Conservation (phyloP, 1,284 basidiomycete genomes). For the Apiotrichum montevideense region DNA sequence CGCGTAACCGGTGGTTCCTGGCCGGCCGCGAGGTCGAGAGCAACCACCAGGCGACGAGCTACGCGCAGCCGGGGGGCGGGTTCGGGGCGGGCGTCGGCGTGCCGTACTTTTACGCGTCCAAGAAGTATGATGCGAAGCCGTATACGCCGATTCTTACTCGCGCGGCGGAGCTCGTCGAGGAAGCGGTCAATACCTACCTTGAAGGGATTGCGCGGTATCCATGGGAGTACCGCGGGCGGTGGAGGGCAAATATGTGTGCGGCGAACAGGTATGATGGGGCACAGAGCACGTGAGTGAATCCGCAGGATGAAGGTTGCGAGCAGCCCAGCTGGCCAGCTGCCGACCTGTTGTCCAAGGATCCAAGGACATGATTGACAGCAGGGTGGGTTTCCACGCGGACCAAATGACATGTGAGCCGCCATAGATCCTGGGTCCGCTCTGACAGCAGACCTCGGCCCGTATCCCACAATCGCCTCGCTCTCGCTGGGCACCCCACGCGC, state of each 20-base stretch:
- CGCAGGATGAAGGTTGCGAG: not conserved
- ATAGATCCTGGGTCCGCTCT: constrained; percentile 2
- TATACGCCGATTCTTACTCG: constrained; percentile 71
- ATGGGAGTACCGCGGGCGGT: constrained; percentile 67
- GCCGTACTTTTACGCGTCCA: constrained; percentile 31
- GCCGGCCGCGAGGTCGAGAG: constrained; percentile 47
- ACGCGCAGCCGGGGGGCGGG: constrained; percentile 55
- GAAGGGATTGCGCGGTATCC: constrained; percentile 57
- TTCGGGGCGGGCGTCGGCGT: constrained; percentile 12
- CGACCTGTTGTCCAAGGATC: too few species aligned
- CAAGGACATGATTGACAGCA: constrained; percentile 22
- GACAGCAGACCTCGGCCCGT: constrained; percentile 68
- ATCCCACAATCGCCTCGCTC: constrained; percentile 84
- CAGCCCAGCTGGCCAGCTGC: too few species aligned
- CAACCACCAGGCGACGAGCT: constrained; percentile 67
- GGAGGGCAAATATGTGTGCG: constrained; percentile 86
- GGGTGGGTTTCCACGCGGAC: constrained; percentile 79
- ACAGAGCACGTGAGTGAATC: constrained; percentile 53
- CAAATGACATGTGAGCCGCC: constrained; percentile 46
- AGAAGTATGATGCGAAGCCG: constrained; percentile 16
- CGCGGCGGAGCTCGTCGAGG: constrained; percentile 69
- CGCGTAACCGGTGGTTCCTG: constrained; percentile 36
- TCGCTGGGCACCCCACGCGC: constrained; percentile 73
- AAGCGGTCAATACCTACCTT: constrained; percentile 68
- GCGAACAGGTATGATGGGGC: constrained; percentile 82